Conservation (phyloP, 805 yeast species). For the Lipomyces kockii region DNA sequence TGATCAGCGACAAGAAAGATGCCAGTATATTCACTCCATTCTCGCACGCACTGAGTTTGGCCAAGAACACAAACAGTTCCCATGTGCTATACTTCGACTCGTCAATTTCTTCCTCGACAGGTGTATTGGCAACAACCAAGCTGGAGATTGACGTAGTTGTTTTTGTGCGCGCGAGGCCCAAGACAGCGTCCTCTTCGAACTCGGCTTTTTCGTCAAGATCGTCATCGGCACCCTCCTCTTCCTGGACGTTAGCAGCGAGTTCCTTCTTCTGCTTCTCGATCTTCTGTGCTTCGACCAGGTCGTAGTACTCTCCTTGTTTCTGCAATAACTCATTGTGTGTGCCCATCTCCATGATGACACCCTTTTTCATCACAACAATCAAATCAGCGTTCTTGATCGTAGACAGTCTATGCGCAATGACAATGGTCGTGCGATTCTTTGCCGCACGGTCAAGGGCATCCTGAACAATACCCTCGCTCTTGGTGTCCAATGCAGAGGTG, state of each 20-base stretch:
- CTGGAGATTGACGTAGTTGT: constrained; percentile 26
- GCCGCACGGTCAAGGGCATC: constrained; percentile 50
- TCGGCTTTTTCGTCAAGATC: constrained; percentile 8
- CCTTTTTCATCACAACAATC: constrained; percentile 51
- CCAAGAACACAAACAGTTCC: constrained; percentile 19
- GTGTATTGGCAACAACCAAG: constrained; percentile 9
- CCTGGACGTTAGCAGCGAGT: constrained; percentile 7
- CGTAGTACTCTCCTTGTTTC: constrained; percentile 37
- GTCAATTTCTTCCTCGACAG: constrained; percentile 1
- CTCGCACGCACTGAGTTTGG: constrained; percentile 17
- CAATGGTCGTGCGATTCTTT: constrained; percentile 51
- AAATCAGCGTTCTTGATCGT: constrained; percentile 57
- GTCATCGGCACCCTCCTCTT: not conserved
- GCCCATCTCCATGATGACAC: constrained; percentile 53
- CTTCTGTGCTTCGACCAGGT: constrained; percentile 42
- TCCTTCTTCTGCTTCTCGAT: constrained; percentile 31
- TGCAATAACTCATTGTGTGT: constrained; percentile 44
- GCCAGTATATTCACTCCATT: constrained; percentile 16
- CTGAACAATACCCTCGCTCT: constrained; percentile 64
- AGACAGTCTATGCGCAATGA: constrained; percentile 58
- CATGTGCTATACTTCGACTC: constrained; percentile 14
- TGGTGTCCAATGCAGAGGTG: constrained; percentile 67
- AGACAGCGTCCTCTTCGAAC: not conserved
- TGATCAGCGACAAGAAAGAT: constrained; percentile 38
- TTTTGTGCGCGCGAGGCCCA: constrained; percentile 11